Percentiles rank a stretch among this genome's conserved stretches.
Evolutionary conservation across 257 asterid species (phyloP).

Genomic region (Solanum corneliomulleri): DNA sequence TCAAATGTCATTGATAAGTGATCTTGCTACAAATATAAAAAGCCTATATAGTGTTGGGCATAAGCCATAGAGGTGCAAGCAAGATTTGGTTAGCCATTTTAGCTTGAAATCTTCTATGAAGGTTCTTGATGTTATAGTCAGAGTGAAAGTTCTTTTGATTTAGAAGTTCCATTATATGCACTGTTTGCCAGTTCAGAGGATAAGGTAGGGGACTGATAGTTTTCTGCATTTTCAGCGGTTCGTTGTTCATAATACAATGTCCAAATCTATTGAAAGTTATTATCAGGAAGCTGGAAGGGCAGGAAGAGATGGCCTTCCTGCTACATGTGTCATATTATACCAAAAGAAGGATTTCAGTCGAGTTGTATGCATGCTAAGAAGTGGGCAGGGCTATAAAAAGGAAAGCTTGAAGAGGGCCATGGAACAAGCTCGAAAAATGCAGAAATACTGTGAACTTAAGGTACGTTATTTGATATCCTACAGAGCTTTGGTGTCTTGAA

Average conservation of each 20-base stretch:
- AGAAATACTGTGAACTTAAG: conserved; percentile 79
- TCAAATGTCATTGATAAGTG: not conserved
- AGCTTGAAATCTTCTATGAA: not conserved
- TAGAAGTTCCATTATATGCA: not conserved
- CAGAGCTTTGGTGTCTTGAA: not conserved
- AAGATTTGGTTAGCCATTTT: not conserved
- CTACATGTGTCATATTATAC: conserved; percentile 66
- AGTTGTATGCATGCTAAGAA: conserved; percentile 88
- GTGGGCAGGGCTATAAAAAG: conserved; percentile 47
- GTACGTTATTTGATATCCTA: conserved; percentile 11
- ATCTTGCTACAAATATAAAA: not conserved
- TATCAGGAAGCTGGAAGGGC: conserved; percentile 99
- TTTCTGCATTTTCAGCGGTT: conserved; percentile 53
- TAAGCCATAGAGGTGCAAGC: not conserved
- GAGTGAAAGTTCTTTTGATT: not conserved
- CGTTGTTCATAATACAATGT: conserved; percentile 86
- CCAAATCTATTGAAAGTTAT: conserved; percentile 95
- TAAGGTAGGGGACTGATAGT: not conserved
- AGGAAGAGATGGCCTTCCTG: conserved; percentile 66
- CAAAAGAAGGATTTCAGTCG: conserved; percentile 96
- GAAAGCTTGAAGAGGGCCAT: conserved; percentile 74
- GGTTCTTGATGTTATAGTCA: not conserved
- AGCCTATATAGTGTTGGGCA: not conserved
- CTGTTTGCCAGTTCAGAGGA: not conserved
- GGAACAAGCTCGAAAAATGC: conserved; percentile 94